Conservation (phyloP, 176 grass and related monocot genomes). For the Panicum miliaceum region DNA sequence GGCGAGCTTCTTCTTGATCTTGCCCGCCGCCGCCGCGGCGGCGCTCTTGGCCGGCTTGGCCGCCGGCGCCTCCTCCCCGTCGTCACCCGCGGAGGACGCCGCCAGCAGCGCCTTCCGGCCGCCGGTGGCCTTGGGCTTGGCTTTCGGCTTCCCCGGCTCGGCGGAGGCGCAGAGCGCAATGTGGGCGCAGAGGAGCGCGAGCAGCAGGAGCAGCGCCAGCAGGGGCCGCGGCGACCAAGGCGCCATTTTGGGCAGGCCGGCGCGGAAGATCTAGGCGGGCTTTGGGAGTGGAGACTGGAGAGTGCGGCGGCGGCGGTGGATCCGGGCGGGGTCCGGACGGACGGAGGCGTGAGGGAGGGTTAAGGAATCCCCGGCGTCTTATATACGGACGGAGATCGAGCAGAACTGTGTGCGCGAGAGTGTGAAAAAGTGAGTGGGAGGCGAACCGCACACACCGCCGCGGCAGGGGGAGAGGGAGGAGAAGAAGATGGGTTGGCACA, state of each 20-base stretch:
- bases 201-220: slow-evolving; percentile 45
- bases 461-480: not conserved
- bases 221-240: slow-evolving; percentile 31
- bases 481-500: not conserved
- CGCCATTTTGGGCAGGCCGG: slow-evolving; percentile 24
- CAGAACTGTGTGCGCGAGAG: not conserved
- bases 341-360: slow-evolving; percentile 45
- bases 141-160: slow-evolving; percentile 35
- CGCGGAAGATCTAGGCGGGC: slow-evolving; percentile 7
- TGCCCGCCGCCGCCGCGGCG: not conserved
- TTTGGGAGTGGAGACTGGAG: not conserved
- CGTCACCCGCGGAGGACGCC: not conserved
- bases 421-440: not conserved
- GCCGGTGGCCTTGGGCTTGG: slow-evolving; percentile 45
- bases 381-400: slow-evolving; percentile 26
- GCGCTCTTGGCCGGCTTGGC: slow-evolving; percentile 31
- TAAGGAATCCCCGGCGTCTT: slow-evolving; percentile 35
- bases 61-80: slow-evolving; percentile 23
- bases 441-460: slow-evolving; percentile 38
- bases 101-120: slow-evolving; percentile 49
- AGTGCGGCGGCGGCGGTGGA: slow-evolving; percentile 19
- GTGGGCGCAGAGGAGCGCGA: slow-evolving; percentile 66
- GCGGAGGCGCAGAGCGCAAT: slow-evolving; percentile 55
- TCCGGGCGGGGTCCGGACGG: slow-evolving; percentile 28
- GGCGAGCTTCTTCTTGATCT: slow-evolving; percentile 56